Evolutionary conservation across 164 flowering plant species (phyloP).

Genomic region (Aristolochia contorta): DNA sequence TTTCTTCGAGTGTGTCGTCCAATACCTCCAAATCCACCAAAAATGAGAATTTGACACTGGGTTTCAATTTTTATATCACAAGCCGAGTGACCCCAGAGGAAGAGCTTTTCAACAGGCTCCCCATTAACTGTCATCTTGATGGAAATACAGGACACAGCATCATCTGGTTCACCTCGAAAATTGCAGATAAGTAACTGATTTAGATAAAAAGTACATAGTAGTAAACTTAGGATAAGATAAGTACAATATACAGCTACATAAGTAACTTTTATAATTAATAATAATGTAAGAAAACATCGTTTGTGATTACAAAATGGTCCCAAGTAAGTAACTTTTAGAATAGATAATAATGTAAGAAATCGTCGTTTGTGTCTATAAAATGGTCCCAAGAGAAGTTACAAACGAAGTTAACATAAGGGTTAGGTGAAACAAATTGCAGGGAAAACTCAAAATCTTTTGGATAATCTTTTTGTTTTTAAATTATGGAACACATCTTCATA

Average conservation of each 20-base stretch:
- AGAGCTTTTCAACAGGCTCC: conserved; percentile 74
- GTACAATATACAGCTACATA: too few species aligned
- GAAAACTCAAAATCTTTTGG: not conserved
- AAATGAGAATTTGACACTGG: conserved; percentile 35
- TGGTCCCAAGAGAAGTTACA: not conserved
- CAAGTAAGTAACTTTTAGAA: too few species aligned
- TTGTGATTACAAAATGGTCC: too few species aligned
- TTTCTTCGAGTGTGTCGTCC: conserved; percentile 89
- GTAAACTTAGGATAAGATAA: too few species aligned
- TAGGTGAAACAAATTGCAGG: not conserved
- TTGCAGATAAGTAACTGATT: too few species aligned
- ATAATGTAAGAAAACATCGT: too few species aligned
- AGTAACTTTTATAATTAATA: too few species aligned
- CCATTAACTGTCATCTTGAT: conserved; percentile 35
- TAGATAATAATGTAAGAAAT: too few species aligned
- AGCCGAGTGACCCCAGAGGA: conserved; percentile 86
- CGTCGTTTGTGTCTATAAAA: not conserved
- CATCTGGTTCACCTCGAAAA: conserved; percentile 50
- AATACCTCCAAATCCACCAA: conserved; percentile 93
- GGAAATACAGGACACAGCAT: conserved; percentile 23
- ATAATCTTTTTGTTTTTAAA: not conserved
- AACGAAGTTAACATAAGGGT: not conserved
- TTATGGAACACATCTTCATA: too few species aligned
- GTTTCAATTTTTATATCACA: conserved; percentile 23
- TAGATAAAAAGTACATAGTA: too few species aligned